Evolutionary conservation across 1,139 yeast genomes (phyloP), one percentile per base, ranked within the genome.

Genomic region (Magnusiomyces clavatus): DNA sequence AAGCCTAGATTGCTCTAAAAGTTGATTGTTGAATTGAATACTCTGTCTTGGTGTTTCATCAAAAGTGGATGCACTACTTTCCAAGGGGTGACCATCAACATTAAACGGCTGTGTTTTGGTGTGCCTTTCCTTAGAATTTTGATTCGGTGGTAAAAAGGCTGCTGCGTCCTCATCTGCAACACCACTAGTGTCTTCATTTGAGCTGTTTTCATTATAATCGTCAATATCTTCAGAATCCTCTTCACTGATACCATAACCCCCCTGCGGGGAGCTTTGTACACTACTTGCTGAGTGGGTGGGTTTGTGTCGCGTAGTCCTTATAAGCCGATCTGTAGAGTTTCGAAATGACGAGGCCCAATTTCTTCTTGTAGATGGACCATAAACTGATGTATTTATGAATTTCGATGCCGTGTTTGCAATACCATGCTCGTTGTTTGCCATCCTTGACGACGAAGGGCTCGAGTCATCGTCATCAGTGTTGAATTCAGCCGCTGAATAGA

Each of bases 401-500:
- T 8, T 24, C 8, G 31, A 24, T 24, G 31, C 31, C 8, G 31
- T 24, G 4, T 24, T 24, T 5, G 31, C 31, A 8, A 24, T 4
- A 24, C 31, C 8, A 24, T 24, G 8, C 6, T 24, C 31, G 31
- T 24, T 24, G 31, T 8, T 8, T 24, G 31, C 31, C 31, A 24
- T 24, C 31, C 31, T 24, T 24, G 31, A 24, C 6, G 31, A 35
- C 2, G 46, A 43, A 11, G 46, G 46, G 16, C 11, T 13, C 20
- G n/a, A n/a, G 24, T 39, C 12, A 37, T 35, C 43, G 16, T 48
- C 48, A 13, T 38, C 50, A 41, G 48, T 56, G 43, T 54, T 56
- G 12, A 52, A 52, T 31, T 64, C 66, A 11, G 60, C 56, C 11
- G 65, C 58, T 17, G 69, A 64, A 50, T 60, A 63, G 53, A 66